A percentile compares a stretch with the other conserved stretches of the same genome.
These are phyloP conservation scores for Chlamydomonas eustigma DNA, from an alignment of 139 green algal genomes.

Conservation along the genomic window DNA sequence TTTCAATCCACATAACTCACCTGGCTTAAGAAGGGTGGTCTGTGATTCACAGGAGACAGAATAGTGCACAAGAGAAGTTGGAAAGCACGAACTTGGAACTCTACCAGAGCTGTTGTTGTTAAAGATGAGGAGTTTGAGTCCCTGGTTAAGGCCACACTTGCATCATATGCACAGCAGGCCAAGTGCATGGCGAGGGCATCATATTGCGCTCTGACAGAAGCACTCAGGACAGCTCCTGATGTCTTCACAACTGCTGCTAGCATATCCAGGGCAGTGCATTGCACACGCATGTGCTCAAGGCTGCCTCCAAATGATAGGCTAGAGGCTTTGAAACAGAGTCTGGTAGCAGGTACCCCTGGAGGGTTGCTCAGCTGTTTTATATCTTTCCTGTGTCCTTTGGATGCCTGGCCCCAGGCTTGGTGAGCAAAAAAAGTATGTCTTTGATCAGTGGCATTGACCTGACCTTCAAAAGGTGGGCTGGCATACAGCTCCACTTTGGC, in stretches of 20 bases:
- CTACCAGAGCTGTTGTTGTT: neutral
- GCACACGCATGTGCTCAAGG: neutral
- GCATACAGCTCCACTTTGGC: conserved; percentile 1
- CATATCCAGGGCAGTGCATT: neutral
- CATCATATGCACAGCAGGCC: neutral
- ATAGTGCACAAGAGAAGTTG: neutral
- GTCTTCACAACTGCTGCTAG: neutral
- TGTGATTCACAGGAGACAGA: neutral
- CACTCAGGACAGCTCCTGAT: neutral
- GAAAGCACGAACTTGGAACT: neutral
- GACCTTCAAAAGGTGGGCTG: neutral
- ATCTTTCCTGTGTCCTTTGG: no score
- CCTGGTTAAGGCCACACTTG: neutral
- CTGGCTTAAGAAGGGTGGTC: neutral
- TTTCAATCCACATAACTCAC: neutral
- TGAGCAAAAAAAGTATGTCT: neutral
- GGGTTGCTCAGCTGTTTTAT: no score
- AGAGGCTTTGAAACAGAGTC: neutral
- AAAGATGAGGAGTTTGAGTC: neutral
- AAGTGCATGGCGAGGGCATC: neutral
- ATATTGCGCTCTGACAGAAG: neutral
- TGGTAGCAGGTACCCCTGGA: no score
- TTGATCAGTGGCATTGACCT: neutral
- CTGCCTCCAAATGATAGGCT: neutral
- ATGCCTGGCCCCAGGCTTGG: no score